Evolutionary conservation across 495 filamentous ascomycete genomes (phyloP).

Genomic region (Penicillium robsamsonii): DNA sequence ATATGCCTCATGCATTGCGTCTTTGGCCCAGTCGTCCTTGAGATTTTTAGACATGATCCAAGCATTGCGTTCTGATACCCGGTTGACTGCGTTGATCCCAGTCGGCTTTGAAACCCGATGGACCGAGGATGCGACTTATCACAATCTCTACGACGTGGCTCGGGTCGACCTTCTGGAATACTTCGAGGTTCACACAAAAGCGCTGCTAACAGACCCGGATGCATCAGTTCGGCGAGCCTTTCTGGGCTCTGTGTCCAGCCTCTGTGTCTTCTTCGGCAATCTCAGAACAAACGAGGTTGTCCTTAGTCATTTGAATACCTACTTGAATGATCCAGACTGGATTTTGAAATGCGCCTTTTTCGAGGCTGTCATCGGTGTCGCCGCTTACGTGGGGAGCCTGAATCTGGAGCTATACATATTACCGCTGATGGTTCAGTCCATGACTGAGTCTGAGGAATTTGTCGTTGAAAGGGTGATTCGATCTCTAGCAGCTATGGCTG

Average conservation of each 20-base stretch:
- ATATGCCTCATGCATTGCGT: conserved; percentile 89
- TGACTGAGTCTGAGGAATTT: conserved; percentile 93
- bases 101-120: conserved; percentile 54
- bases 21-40: conserved; percentile 83
- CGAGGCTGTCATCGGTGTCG: conserved; percentile 90
- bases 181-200: conserved; percentile 86
- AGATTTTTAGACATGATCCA: conserved; percentile 89
- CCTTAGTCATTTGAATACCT: conserved; percentile 93
- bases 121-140: conserved; percentile 75
- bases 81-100: conserved; percentile 72
- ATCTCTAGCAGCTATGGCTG: conserved; percentile 85
- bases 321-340: conserved; percentile 96
- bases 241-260: conserved; percentile 83
- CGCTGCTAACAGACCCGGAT: conserved; percentile 81
- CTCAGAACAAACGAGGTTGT: conserved; percentile 89
- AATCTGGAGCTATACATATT: conserved; percentile 94
- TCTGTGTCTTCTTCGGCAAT: conserved; percentile 95
- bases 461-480: conserved; percentile 89
- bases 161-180: conserved; percentile 70
- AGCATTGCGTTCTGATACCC: conserved; percentile 79
- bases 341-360: conserved; percentile 96
- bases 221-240: conserved; percentile 89
- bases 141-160: conserved; percentile 79
- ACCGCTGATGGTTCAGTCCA: conserved; percentile 93
- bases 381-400: conserved; percentile 80